Percentiles rank a stretch among this genome's conserved stretches.
Evolutionary conservation across 345 rosid genomes (phyloP).

Genomic region (Limnanthes douglasii): DNA sequence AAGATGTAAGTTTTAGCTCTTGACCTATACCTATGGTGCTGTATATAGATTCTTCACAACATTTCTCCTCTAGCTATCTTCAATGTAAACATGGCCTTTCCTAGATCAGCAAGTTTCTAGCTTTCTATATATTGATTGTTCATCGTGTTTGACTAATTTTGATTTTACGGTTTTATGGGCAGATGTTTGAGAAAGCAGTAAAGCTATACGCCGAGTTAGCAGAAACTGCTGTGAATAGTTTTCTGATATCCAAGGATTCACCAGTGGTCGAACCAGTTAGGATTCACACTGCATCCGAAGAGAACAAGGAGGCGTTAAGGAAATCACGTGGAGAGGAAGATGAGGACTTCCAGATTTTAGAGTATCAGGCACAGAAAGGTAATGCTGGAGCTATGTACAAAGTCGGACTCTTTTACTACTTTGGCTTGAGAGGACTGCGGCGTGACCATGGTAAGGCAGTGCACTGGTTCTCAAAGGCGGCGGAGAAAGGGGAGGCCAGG

Average conservation of each 20-base stretch:
- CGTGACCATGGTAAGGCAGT: constrained; percentile 85
- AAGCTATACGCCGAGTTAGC: constrained; percentile 77
- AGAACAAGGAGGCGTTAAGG: constrained; percentile 83
- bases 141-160: background rate
- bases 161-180: constrained; percentile 10
- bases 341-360: constrained; percentile 93
- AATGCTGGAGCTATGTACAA: constrained; percentile 82
- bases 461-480: constrained; percentile 82
- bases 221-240: constrained; percentile 81
- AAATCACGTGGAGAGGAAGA: constrained; percentile 95
- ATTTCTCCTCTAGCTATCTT: too few species aligned
- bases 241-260: constrained; percentile 80
- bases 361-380: constrained; percentile 95
- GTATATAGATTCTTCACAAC: too few species aligned
- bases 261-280: constrained; percentile 82
- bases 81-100: too few species aligned
- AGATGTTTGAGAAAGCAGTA: constrained; percentile 89
- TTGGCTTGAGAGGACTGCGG: constrained; percentile 90
- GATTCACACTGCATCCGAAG: constrained; percentile 90
- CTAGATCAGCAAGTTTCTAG: too few species aligned
- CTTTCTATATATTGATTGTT: background rate
- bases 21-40: too few species aligned
- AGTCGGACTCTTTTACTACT: constrained; percentile 80
- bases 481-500: constrained; percentile 78
- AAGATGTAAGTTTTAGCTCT: constrained; percentile 89